phyloP scores from a whole-genome alignment of 2,329 filamentous ascomycete genomes.

The Aspergillus novofumigatus region DNA sequence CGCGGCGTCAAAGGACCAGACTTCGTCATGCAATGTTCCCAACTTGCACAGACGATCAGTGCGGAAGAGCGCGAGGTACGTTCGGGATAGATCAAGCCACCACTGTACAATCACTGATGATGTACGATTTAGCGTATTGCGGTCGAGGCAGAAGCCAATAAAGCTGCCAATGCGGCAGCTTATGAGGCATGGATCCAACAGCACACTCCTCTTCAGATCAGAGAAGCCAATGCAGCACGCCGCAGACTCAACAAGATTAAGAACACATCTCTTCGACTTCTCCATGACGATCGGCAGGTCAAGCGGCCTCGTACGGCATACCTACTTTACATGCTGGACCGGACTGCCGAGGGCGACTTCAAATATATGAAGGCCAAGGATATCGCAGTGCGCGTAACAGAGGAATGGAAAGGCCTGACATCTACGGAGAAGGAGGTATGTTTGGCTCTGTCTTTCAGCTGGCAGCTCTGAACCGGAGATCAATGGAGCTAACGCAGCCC shows the following conservation, averaged over 20 bases:
- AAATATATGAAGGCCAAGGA: conserved; percentile 43
- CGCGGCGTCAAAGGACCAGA: conserved; percentile 7
- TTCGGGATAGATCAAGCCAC: neutral
- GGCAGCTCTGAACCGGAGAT: neutral
- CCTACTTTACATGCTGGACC: conserved; percentile 44
- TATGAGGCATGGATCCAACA: conserved; percentile 53
- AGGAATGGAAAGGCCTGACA: conserved; percentile 26
- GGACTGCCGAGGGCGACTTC: conserved; percentile 48
- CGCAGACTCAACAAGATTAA: conserved; percentile 23
- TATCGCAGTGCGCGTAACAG: conserved; percentile 6
- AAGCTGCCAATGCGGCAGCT: conserved; percentile 39
- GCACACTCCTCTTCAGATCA: conserved; percentile 55
- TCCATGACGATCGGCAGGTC: conserved; percentile 54
- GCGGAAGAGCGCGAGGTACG: conserved; percentile 22
- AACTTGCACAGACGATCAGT: conserved; percentile 13
- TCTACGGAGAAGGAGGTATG: conserved; percentile 36
- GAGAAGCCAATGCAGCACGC: conserved; percentile 57
- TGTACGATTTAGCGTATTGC: conserved; percentile 48
- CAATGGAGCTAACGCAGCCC: conserved; percentile 8
- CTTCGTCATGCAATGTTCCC: conserved; percentile 15
- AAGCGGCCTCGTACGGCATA: conserved; percentile 42
- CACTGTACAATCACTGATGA: conserved; percentile 5
- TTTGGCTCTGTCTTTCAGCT: neutral
- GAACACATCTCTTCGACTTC: conserved; percentile 17
- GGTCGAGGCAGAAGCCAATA: conserved; percentile 47